Base-by-base conservation (phyloP, 148 eudicot species). In the Fagopyrum esculentum region DNA sequence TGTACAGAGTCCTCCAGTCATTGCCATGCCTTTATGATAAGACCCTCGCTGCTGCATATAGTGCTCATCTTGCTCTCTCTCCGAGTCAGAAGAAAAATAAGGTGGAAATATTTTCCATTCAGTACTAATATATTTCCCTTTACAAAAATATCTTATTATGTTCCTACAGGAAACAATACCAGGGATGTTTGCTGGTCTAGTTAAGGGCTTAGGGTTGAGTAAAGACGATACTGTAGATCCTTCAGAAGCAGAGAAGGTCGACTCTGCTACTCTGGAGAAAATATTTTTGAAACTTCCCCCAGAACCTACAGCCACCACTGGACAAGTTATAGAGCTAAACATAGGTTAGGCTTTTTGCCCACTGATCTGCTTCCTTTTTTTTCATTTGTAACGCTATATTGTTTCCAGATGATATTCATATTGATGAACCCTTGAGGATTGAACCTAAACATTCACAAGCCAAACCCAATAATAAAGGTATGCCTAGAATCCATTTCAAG, bases 11-110 rank as follows among this genome's bases (percentile, higher is more conserved):
- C 79, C 98, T 86, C 9, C 84, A 87, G 80, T 78, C 98, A 64
- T 80, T 92, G 76, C 97, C 98, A 69, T 81, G 84, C 73, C 87
- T 95, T 78, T 92, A 92, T 78, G 94, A 95, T 77, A 82, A 88
- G 86, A 87, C 83, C 73, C 87, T 95, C 49, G 91, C 88, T 80
- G 90, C 92, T 82, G 92, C 93, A 80, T 84, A 83, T 45, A 79
- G 80, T 79, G 74, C 83, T 77, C 85, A 86, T 75, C 52, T 81
- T 79, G 79, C 66, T 73, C 64, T 69, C 69, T 86, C 87, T 74
- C 82, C 83, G 19, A 72, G 69, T 76, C 92, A 81, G 78, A 87
- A 80, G 81, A 83, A 79, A 78, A 75, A 82, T 69, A 83, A 89
- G 93, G 97, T 90, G 77, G 13, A 44, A 2, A 11, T 75, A 60